A percentile compares a stretch with the other conserved stretches of the same genome.
phyloP scores from a whole-genome alignment of 495 filamentous ascomycete species.

The Neurospora tetraspora region DNA sequence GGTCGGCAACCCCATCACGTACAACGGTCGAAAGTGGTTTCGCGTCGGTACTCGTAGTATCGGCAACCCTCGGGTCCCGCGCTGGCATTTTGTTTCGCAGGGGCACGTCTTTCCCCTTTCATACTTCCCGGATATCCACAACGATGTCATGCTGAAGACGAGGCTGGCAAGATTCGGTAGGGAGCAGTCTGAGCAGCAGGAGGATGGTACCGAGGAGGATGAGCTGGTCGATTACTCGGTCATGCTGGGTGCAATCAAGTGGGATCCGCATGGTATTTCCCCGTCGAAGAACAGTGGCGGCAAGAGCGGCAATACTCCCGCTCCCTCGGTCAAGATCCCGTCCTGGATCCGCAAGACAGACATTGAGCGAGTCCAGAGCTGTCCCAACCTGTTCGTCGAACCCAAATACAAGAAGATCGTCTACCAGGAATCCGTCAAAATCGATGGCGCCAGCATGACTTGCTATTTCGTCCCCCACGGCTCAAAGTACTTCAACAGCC shows the following conservation, averaged over 20 bases:
- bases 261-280: not conserved
- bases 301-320: not conserved
- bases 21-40: conserved; percentile 9
- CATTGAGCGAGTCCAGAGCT: conserved; percentile 16
- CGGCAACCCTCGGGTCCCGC: not conserved
- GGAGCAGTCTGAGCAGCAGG: too few relatives aligned
- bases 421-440: conserved; percentile 19
- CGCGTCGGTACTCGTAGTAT: not conserved
- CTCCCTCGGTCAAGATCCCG: conserved; percentile 3
- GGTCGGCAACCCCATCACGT: not conserved
- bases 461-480: conserved; percentile 12
- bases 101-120: conserved; percentile 10
- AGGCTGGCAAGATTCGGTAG: not conserved
- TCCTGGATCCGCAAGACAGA: conserved; percentile 14
- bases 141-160: not conserved
- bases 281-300: not conserved
- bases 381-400: conserved; percentile 22
- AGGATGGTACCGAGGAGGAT: too few relatives aligned
- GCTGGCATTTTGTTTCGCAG: conserved; percentile 7
- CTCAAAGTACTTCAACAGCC: conserved; percentile 1
- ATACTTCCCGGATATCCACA: conserved; percentile 1
- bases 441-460: conserved; percentile 17
- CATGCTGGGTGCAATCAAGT: conserved; percentile 7
- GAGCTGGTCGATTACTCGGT: conserved; percentile 4
- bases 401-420: conserved; percentile 5